Conservation (phyloP, 2,329 filamentous ascomycete genomes). For the Trichoderma asperellum region DNA sequence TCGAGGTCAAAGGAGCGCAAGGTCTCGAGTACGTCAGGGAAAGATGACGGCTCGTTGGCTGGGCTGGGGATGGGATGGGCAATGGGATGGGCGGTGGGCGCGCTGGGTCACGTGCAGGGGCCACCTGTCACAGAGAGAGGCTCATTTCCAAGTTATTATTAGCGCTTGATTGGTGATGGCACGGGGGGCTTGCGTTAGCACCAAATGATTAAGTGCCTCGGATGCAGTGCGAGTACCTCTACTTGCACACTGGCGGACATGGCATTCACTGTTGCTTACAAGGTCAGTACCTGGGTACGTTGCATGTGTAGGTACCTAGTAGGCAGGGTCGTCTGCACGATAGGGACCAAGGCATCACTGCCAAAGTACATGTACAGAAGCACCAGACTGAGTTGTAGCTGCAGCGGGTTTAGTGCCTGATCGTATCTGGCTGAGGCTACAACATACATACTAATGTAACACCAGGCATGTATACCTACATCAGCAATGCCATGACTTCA, state of each 20-base stretch:
- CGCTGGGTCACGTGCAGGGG: conserved; percentile 19
- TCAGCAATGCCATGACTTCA: not conserved
- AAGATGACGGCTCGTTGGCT: conserved; percentile 33
- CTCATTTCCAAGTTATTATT: conserved; percentile 15
- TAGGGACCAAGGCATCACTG: not conserved
- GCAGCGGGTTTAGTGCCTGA: not conserved
- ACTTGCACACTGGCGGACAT: not conserved
- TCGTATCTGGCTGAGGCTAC: not conserved
- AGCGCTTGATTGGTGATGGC: conserved; percentile 20
- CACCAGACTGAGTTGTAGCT: not conserved
- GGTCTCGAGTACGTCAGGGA: conserved; percentile 43
- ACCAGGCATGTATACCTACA: not conserved
- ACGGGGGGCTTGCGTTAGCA: conserved; percentile 27
- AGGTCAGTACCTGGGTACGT: not conserved
- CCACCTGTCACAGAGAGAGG: conserved; percentile 22
- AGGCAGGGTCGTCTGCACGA: not conserved
- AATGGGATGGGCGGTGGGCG: conserved; percentile 31
- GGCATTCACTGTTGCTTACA: not conserved
- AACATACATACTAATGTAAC: not conserved
- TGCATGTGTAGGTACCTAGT: too few species aligned
- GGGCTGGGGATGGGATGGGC: conserved; percentile 23
- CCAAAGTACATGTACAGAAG: not conserved
- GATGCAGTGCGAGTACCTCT: not conserved
- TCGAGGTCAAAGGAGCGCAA: conserved; percentile 36
- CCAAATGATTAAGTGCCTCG: not conserved